Base-by-base conservation (phyloP, 1,284 basidiomycete genomes). In the Heterobasidion irregulare region DNA sequence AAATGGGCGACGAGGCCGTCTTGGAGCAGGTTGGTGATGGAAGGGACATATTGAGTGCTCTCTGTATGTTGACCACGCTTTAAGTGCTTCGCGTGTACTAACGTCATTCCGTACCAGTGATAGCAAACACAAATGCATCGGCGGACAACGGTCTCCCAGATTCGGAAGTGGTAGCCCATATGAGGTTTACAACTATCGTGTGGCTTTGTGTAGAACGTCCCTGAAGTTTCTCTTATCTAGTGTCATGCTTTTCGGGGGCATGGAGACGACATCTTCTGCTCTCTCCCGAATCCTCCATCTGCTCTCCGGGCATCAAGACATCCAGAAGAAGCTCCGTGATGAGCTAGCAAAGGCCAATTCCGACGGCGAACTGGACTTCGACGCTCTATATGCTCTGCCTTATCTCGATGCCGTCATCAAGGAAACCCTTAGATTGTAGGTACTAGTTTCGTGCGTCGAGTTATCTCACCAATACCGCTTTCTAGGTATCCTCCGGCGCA, bases 21-120 rank as follows among this genome's bases (percentile, higher is more conserved):
- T 47, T 58, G 7, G 56, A 61, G 8, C 69, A 74, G 49, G 59
- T 72, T 38, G 70, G 68, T 1, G 62, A 61, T 36, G 73, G 71
- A 18, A 76, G 75, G 52, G 76, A 79, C 62, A 71, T 79, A 47
- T 68, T 80, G 54, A 78, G 75, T 56, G 69, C 74, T 52, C 60
- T 79, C 10, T 66, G 76, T 75, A 58, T 33, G 72, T 66, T 33
- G 6, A 18, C 26, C 4, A 26, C 26, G 4, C 26, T 26, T 26
- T 0, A 26, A 26, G 26, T 5, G 26, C 26, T 26, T 26, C 26
- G 26, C 26, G 26, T 26, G 6, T 26, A 26, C 33, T 26, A 43
- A n/a, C 50, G 33, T 15, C 49, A 12, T n/a, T 33, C 3, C 18
- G 26, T 26, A 10, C 41, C 41, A 59, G 57, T 61, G 45, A 52